Evolutionary conservation across 2,329 filamentous ascomycete species (phyloP), one percentile per base, ranked within the genome.

Genomic region (Fusarium chaquense): DNA sequence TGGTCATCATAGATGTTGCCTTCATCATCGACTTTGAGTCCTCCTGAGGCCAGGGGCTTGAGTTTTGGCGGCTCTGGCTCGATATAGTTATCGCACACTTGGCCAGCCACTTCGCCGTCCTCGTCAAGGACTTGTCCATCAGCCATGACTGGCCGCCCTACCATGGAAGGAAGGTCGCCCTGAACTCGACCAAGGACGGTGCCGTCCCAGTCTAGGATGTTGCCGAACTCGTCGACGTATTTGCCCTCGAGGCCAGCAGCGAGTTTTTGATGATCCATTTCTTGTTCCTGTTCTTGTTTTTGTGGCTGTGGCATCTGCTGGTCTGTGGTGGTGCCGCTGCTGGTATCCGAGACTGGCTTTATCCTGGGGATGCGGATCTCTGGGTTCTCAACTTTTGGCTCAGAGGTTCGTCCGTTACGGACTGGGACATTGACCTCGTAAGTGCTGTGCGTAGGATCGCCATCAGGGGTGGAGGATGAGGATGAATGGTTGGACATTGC

Each of bases 31-130:
- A 89, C 85, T 60, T 82, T 83, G 36, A 86, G 81, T 9, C 86
- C 86, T 3, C 82, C 79, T 69, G 49, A 36, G 15, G 85, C 83
- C 44, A 86, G 82, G 64, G 82, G 85, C 63, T 84, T 80, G 40
- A 87, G 80, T 70, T 85, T 83, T 5, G 86, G 85, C 47, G 47
- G 46, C 46, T 85, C 83, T 7, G 86, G 85, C 50, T 83, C 82
- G 54, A 58, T 65, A 24, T 88, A 78, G 4, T 81, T 78, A 66
- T 89, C 89, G 24, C 85, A 86, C 73, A 93, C 93, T 78, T 90
- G 90, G 81, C 95, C 93, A 62, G 90, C 85, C 28, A 95, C 89
- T 63, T 95, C 91, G 28, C 92, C 93, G 67, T 95, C 92, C 62
- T 90, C 87, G 67, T 95, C 93, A 11, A 95, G 90, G 5, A 87